phyloP scores from a whole-genome alignment of 2,329 filamentous ascomycete genomes.

The Aureobasidium sp. region DNA sequence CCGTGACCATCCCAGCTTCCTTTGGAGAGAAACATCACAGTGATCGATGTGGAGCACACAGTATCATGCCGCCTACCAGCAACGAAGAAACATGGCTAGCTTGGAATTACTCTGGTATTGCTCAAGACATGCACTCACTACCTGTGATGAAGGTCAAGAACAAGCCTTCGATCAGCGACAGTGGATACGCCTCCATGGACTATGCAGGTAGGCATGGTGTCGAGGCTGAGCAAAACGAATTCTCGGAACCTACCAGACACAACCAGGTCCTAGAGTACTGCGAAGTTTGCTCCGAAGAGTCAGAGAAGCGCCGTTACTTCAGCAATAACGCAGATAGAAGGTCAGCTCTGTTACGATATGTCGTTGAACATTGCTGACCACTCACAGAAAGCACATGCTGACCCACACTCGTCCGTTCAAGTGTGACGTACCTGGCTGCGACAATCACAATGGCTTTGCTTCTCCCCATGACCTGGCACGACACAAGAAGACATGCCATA shows the following conservation, averaged over 20 bases:
- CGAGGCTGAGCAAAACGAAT: neutral
- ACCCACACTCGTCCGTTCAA: conserved; percentile 8
- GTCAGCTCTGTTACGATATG: neutral
- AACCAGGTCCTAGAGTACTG: neutral
- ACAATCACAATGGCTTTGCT: conserved; percentile 6
- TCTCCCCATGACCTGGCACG: conserved; percentile 6
- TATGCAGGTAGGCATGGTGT: neutral
- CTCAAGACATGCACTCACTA: neutral
- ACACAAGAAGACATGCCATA: conserved; percentile 10
- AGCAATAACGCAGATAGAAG: conserved; percentile 6
- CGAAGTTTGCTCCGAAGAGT: neutral
- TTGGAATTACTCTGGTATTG: neutral
- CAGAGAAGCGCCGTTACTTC: neutral
- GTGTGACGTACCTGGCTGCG: neutral
- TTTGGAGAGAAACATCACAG: neutral
- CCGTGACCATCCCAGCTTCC: neutral
- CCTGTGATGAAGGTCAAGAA: neutral
- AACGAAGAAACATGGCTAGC: neutral
- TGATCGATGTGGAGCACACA: neutral
- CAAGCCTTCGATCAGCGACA: neutral
- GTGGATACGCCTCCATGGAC: neutral
- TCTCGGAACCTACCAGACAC: neutral
- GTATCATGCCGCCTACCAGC: neutral
- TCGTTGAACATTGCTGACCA: neutral
- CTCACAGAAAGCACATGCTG: neutral